Evolutionary conservation across 1,284 basidiomycete species (phyloP).

Genomic region (Ustilago shanxiensis): DNA sequence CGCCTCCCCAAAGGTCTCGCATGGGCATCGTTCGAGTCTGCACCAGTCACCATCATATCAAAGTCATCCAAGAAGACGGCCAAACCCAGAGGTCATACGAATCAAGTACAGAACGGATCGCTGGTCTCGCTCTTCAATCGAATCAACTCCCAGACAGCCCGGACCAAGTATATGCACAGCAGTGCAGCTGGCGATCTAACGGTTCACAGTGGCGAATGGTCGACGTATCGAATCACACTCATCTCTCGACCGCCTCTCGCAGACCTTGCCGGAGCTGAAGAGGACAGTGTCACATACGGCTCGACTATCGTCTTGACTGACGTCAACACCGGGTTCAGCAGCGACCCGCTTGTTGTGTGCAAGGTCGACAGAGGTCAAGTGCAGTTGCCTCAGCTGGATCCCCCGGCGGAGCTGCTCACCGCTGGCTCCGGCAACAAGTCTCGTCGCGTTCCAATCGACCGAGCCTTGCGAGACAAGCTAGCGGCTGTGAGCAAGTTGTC

Average conservation of each 20-base stretch:
- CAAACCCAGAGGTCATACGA: conserved; percentile 91
- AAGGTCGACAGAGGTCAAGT: conserved; percentile 91
- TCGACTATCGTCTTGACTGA: conserved; percentile 88
- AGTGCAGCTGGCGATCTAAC: conserved; percentile 76
- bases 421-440: conserved; percentile 48
- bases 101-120: conserved; percentile 87
- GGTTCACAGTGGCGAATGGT: conserved; percentile 88
- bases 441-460: conserved; percentile 35
- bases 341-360: conserved; percentile 87
- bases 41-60: conserved; percentile 92
- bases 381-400: conserved; percentile 50
- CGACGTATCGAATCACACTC: conserved; percentile 87
- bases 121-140: conserved; percentile 95
- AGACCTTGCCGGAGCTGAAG: conserved; percentile 49
- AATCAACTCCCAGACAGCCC: conserved; percentile 95
- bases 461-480: conserved; percentile 40
- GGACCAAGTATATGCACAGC: conserved; percentile 93
- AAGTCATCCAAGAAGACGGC: conserved; percentile 97
- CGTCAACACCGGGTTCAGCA: conserved; percentile 83
- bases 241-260: conserved; percentile 64
- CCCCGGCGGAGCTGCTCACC: conserved; percentile 32
- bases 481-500: conserved; percentile 36
- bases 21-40: conserved; percentile 91
- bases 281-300: conserved; percentile 81
- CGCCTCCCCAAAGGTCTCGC: conserved; percentile 39